Evolutionary conservation across 176 grass and related monocot species (phyloP), one percentile per base, ranked within the genome.

Genomic region (Oryza longistaminata): DNA sequence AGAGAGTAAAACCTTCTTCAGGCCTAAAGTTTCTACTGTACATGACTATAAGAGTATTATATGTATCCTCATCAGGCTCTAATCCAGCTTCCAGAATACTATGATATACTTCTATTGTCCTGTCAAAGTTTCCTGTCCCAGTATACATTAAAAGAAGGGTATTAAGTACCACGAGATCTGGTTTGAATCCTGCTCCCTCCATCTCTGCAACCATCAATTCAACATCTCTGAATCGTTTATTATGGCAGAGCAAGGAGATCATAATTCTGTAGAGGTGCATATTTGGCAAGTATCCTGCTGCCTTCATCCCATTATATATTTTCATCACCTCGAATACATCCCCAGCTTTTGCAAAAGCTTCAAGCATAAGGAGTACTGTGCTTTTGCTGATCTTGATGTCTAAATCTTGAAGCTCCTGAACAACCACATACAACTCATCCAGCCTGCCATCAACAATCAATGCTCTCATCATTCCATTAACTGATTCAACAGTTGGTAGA

Each of bases 241-340:
- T 84, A 87, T 24, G 89, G 85, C 87, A 95, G 50, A 98, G 83
- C 70, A 98, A 88, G 74, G 89, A 74, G 81, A 87, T 85, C 91
- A 95, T 95, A 77, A 77, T 91, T 91, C 85, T 93, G 77, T 98
- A 95, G 61, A 93, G 53, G 75, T 92, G 89, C 91, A 95, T 93
- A 71, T 81, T 95, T 76, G 95, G 95, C 62, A 98, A 83, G 75
- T 90, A 98, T 69, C 95, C 91, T 65, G 93, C 90, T 82, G 93
- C 95, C 79, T 95, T 98, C 93, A 98, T 95, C 67, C 95, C 95
- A 83, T 93, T 98, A 84, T 98, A 98, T 86, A 98, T 98, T 85
- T 98, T 98, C 88, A 87, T 95, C 19, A 98, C 95, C 85, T 98
- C 95, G 3, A 98, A 98, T 39, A 98, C 87, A 86, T 98, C 85